Conservation (phyloP, 257 asterid genomes). For the Gentiana dahurica region DNA sequence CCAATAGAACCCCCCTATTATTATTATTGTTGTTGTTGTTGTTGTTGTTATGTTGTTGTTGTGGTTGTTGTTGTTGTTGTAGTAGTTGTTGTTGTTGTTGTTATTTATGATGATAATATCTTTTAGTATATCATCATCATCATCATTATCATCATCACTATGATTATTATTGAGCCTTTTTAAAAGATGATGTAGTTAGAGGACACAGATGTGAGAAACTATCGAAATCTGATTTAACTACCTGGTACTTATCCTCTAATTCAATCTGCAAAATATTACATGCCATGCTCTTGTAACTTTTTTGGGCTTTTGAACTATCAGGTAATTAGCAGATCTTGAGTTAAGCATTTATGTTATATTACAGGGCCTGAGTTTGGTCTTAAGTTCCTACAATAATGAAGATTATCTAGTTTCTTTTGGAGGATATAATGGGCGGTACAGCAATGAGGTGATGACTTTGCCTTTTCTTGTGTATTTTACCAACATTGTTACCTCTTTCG, state of each 20-base stretch:
- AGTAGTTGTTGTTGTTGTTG: too few species aligned
- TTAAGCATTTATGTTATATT: conserved; percentile 12
- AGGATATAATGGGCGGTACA: conserved; percentile 96
- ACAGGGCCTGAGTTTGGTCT: conserved; percentile 87
- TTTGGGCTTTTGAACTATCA: background rate
- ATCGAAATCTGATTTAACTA: background rate
- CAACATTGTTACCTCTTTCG: too few species aligned
- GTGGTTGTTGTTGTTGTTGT: too few species aligned
- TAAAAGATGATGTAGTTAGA: too few species aligned
- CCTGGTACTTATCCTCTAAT: background rate
- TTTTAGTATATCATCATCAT: too few species aligned
- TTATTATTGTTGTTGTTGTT: too few species aligned
- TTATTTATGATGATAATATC: too few species aligned
- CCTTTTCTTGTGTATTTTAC: background rate
- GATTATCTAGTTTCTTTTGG: conserved; percentile 92
- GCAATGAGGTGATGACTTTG: conserved; percentile 60
- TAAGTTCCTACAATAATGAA: conserved; percentile 69
- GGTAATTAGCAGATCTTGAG: background rate
- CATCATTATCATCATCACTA: too few species aligned
- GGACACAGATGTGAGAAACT: too few species aligned
- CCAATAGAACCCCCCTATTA: too few species aligned
- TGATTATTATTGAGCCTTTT: too few species aligned
- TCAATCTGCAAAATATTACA: background rate
- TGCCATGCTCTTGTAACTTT: background rate
- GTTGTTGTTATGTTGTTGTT: too few species aligned